phyloP scores from a whole-genome alignment of 345 rosid species.

The Salix koriyanagi region DNA sequence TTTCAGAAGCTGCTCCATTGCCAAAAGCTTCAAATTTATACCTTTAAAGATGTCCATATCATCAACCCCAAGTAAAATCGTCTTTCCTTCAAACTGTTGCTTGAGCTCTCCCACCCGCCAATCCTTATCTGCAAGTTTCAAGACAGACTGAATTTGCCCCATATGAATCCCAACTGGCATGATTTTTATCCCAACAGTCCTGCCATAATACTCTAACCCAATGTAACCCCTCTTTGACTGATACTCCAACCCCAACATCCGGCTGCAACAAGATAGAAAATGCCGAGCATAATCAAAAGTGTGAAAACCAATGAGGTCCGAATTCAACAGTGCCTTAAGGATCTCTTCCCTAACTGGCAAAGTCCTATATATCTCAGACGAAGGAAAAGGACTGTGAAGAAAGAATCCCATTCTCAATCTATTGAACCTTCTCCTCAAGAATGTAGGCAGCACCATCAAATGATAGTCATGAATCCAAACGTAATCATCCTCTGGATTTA shows the following conservation, averaged over 20 bases:
- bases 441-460: slow-evolving; percentile 76
- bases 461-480: slow-evolving; percentile 83
- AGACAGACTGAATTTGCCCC: slow-evolving; percentile 69
- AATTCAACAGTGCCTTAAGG: slow-evolving; percentile 61
- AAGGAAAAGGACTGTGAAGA: slow-evolving; percentile 74
- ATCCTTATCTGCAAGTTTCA: slow-evolving; percentile 60
- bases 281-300: slow-evolving; percentile 96
- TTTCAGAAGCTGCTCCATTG: slow-evolving; percentile 71
- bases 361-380: slow-evolving; percentile 73
- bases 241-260: slow-evolving; percentile 68
- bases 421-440: slow-evolving; percentile 60
- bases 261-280: slow-evolving; percentile 73
- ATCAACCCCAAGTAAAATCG: slow-evolving; percentile 67
- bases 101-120: slow-evolving; percentile 68
- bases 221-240: slow-evolving; percentile 76
- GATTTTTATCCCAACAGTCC: slow-evolving; percentile 74
- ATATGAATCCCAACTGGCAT: slow-evolving; percentile 81
- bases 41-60: slow-evolving; percentile 87
- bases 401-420: slow-evolving; percentile 74
- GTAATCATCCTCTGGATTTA: slow-evolving; percentile 73
- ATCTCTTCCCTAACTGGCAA: slow-evolving; percentile 76
- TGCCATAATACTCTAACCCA: slow-evolving; percentile 68
- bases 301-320: slow-evolving; percentile 74
- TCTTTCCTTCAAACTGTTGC: slow-evolving; percentile 67
- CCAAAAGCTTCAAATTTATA: slow-evolving; percentile 63